Conservation (phyloP, 2,329 filamentous ascomycete genomes). For the Dothistroma septosporum region DNA sequence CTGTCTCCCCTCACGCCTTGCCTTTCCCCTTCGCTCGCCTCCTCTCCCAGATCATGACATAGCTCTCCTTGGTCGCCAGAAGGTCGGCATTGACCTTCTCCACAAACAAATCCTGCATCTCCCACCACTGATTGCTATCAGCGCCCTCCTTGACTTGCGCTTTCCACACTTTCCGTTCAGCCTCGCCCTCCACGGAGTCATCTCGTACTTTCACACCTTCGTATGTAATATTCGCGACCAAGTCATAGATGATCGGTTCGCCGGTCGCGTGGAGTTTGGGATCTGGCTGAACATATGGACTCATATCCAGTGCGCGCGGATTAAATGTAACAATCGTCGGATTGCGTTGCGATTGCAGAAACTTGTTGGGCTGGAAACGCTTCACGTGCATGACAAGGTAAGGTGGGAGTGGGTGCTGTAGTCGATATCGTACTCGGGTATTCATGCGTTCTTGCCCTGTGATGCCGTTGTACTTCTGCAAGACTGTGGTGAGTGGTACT, state of each 20-base stretch:
- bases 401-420: conserved; percentile 85
- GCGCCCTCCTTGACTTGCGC: conserved; percentile 73
- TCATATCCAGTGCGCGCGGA: conserved; percentile 76
- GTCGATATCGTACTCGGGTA: conserved; percentile 80
- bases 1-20: conserved; percentile 11
- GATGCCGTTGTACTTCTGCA: conserved; percentile 89
- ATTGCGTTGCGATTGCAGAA: conserved; percentile 83
- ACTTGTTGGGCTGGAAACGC: conserved; percentile 94
- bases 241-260: conserved; percentile 89
- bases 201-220: conserved; percentile 73
- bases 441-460: conserved; percentile 83
- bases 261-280: conserved; percentile 64
- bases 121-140: conserved; percentile 79
- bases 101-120: conserved; percentile 90
- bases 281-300: conserved; percentile 86
- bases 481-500: conserved; percentile 74
- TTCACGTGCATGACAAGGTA: conserved; percentile 94
- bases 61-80: conserved; percentile 87
- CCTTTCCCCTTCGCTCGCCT: conserved; percentile 45
- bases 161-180: conserved; percentile 92
- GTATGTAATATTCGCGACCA: conserved; percentile 91
- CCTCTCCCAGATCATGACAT: conserved; percentile 94
- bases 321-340: conserved; percentile 98
- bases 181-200: conserved; percentile 81
- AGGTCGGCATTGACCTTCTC: conserved; percentile 85